phyloP scores from a whole-genome alignment of 1,139 yeast genomes.

The Blastobotrys elegans region DNA sequence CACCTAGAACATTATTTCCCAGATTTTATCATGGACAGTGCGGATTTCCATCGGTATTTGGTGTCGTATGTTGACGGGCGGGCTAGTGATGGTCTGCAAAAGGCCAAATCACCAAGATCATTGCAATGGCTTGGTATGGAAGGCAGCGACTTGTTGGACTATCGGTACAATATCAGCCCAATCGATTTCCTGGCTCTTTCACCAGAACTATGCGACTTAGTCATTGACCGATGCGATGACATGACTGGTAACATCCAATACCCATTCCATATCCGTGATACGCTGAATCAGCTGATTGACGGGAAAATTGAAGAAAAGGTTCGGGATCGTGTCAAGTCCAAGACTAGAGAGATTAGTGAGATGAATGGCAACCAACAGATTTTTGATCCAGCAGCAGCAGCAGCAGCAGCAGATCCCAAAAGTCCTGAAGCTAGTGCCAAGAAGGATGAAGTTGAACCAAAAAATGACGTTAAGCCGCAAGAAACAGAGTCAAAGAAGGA shows the following conservation, averaged over 20 bases:
- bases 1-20: constrained; percentile 10
- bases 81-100: not conserved
- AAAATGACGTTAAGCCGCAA: not conserved
- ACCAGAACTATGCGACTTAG: constrained; percentile 11
- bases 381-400: not conserved
- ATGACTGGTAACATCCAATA: constrained; percentile 8
- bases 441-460: not conserved
- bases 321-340: not conserved
- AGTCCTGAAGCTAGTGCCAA: not conserved
- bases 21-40: constrained; percentile 11
- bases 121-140: constrained; percentile 6
- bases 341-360: not conserved
- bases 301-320: not conserved
- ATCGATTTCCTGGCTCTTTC: constrained; percentile 12
- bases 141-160: constrained; percentile 4
- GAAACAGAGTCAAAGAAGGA: no score
- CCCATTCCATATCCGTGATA: constrained; percentile 10
- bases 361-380: not conserved
- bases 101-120: not conserved
- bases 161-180: constrained; percentile 10
- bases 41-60: constrained; percentile 8
- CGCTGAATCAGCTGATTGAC: constrained; percentile 7
- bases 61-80: constrained; percentile 5
- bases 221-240: constrained; percentile 7
- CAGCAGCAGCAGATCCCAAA: not conserved